Percentiles rank a stretch among this genome's conserved stretches.
Conservation (phyloP, 805 yeast genomes). For the Ogataea paraovalis region DNA sequence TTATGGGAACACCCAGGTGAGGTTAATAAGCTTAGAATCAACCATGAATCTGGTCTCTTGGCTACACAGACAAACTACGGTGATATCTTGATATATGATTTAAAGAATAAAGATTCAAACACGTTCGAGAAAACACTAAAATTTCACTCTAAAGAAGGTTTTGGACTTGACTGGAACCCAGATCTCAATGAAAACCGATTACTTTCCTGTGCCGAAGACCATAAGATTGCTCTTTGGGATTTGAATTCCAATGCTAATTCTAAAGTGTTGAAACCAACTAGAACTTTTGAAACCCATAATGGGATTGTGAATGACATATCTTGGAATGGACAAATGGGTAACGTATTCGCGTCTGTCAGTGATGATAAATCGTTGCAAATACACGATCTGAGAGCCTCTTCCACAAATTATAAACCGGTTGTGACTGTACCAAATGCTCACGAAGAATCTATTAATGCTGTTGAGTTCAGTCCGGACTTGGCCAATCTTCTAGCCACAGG, state of each 20-base stretch:
- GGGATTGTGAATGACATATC: conserved; percentile 66
- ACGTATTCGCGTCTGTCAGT: conserved; percentile 63
- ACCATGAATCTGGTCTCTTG: conserved; percentile 44
- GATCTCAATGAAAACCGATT: conserved; percentile 36
- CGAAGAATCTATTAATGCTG: conserved; percentile 60
- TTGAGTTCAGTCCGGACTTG: conserved; percentile 58
- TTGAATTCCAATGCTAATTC: conserved; percentile 22
- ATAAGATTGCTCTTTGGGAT: conserved; percentile 71
- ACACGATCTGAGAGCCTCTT: conserved; percentile 48
- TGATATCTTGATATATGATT: conserved; percentile 41
- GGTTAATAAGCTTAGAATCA: conserved; percentile 56
- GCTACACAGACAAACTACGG: conserved; percentile 57
- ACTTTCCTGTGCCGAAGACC: conserved; percentile 64
- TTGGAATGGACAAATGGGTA: conserved; percentile 42
- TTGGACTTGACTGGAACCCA: conserved; percentile 66
- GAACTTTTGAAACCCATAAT: conserved; percentile 45
- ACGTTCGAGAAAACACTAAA: conserved; percentile 32
- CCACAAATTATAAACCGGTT: conserved; percentile 33
- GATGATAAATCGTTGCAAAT: conserved; percentile 64
- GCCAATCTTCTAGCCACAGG: conserved; percentile 67
- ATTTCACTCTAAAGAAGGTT: conserved; percentile 64
- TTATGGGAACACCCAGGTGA: conserved; percentile 65
- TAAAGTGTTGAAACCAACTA: conserved; percentile 37
- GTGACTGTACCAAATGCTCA: conserved; percentile 48
- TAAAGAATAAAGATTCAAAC: conserved; percentile 16